phyloP scores from a whole-genome alignment of 176 grass and related monocot species.

The Rhynchospora tenuis region DNA sequence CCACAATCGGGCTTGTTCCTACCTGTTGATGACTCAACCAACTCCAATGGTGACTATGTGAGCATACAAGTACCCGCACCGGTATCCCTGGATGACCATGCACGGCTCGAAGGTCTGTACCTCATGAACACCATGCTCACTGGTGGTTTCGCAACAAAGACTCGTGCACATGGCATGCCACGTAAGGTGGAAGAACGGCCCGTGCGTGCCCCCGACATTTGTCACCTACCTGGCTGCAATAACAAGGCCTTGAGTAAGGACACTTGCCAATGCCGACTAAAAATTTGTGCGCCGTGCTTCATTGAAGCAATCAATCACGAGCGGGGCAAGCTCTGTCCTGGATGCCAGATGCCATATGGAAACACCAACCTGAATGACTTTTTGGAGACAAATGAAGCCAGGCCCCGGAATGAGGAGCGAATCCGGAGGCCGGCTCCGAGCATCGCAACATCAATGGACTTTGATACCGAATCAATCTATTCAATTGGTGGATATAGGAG shows the following conservation, averaged over 20 bases:
- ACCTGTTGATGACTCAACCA: neutral
- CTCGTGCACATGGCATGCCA: slow-evolving; percentile 20
- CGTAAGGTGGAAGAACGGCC: slow-evolving; percentile 20
- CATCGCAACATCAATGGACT: slow-evolving; percentile 3
- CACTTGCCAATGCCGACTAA: slow-evolving; percentile 9
- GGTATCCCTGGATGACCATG: neutral
- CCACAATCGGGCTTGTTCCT: neutral
- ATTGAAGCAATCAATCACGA: slow-evolving; percentile 10
- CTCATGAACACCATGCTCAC: slow-evolving; percentile 23
- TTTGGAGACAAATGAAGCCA: slow-evolving; percentile 1
- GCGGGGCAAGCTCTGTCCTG: slow-evolving; percentile 8
- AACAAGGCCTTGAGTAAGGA: slow-evolving; percentile 26
- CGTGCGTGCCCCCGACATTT: neutral
- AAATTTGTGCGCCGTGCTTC: slow-evolving; percentile 9
- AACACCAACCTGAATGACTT: slow-evolving; percentile 13
- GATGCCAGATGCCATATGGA: slow-evolving; percentile 9
- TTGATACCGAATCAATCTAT: slow-evolving; percentile 8
- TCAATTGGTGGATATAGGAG: neutral
- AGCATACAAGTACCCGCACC: neutral
- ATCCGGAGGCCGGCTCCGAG: neutral
- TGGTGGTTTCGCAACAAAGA: slow-evolving; percentile 25
- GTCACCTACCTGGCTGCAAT: slow-evolving; percentile 14
- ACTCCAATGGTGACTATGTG: neutral
- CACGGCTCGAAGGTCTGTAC: slow-evolving; percentile 17
- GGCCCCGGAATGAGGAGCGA: neutral